A percentile compares a stretch with the other conserved stretches of the same genome.
Conservation (phyloP, 2,329 filamentous ascomycete species). For the Leptosphaerulina australis region DNA sequence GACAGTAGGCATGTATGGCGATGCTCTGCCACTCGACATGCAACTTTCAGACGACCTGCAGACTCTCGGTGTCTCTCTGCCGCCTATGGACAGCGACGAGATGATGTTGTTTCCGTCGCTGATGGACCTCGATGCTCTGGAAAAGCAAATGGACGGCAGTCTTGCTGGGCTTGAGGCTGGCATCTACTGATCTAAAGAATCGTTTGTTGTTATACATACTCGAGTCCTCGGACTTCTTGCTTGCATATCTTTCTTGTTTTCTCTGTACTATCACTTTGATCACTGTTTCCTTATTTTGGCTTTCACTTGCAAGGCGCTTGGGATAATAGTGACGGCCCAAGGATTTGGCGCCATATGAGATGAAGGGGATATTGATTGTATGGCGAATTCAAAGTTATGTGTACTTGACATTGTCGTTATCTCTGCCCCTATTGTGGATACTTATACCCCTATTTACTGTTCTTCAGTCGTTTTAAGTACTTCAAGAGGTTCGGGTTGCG, state of each 20-base stretch:
- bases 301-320: conserved; percentile 2
- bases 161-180: conserved; percentile 16
- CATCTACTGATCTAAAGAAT: conserved; percentile 14
- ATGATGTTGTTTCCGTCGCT: conserved; percentile 44
- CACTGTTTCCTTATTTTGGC: background rate
- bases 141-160: conserved; percentile 43
- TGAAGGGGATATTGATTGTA: conserved; percentile 2
- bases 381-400: background rate
- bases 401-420: background rate
- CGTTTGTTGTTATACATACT: background rate
- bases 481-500: conserved; percentile 8
- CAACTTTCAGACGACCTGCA: conserved; percentile 42
- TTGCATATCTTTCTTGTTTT: background rate
- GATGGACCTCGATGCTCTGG: conserved; percentile 44
- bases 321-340: background rate
- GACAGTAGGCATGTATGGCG: conserved; percentile 33
- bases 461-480: conserved; percentile 16
- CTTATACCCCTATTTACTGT: conserved; percentile 18
- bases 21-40: conserved; percentile 39
- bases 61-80: conserved; percentile 39
- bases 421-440: conserved; percentile 10
- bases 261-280: background rate
- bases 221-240: conserved; percentile 3
- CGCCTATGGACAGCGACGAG: conserved; percentile 44
- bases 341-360: conserved; percentile 1